Conservation (phyloP, 306 rosid genomes). For the Trichosanthes cucumerina region DNA sequence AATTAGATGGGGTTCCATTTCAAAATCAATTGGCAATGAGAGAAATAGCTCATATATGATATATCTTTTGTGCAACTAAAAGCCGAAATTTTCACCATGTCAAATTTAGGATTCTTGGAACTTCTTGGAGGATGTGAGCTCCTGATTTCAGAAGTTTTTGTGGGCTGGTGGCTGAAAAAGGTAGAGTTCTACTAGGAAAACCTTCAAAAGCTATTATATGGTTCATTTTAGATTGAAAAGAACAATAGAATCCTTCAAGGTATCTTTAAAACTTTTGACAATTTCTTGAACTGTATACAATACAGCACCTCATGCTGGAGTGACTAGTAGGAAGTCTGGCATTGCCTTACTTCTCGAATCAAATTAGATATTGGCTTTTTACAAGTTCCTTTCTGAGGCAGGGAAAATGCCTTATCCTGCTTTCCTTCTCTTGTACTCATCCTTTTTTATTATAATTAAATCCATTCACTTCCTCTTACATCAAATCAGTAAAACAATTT, state of each 20-base stretch:
- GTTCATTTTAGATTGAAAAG: background rate
- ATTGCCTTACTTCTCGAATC: background rate
- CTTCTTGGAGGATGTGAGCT: background rate
- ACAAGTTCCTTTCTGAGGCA: background rate
- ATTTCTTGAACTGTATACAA: background rate
- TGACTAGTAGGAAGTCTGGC: background rate
- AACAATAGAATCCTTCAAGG: background rate
- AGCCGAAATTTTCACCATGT: background rate
- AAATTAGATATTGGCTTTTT: background rate
- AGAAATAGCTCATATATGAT: too few relatives aligned
- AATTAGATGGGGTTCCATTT: too few relatives aligned
- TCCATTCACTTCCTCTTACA: background rate
- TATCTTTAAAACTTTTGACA: background rate
- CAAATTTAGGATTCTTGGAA: background rate
- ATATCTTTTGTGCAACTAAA: background rate
- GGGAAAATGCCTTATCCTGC: background rate
- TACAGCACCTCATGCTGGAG: background rate
- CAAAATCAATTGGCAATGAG: too few relatives aligned
- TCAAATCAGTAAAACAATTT: background rate
- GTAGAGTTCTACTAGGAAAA: background rate
- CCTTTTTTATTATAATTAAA: background rate
- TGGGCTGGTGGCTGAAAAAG: background rate
- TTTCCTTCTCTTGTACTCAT: background rate
- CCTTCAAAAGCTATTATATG: background rate
- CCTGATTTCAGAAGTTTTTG: background rate